Evolutionary conservation across 2,329 filamentous ascomycete genomes (phyloP).

Genomic region (Exserohilum turcica): DNA sequence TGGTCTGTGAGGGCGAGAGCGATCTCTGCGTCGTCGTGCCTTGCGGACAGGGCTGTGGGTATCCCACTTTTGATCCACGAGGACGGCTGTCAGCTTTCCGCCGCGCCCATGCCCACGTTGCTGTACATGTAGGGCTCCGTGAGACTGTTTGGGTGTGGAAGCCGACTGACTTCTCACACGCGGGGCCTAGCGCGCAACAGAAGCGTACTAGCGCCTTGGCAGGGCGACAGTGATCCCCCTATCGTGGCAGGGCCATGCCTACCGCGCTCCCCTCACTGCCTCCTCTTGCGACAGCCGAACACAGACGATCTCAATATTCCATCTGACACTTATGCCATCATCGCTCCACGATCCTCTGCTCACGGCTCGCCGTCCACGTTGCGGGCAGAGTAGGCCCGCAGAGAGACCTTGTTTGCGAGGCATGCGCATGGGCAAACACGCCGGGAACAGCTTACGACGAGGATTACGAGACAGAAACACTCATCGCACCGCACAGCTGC

Average conservation of each 20-base stretch:
- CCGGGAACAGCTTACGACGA: background rate
- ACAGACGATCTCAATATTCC: conserved; percentile 5
- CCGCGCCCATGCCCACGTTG: background rate
- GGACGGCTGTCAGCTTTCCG: background rate
- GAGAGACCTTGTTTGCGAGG: background rate
- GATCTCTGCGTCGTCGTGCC: background rate
- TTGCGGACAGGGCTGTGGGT: background rate
- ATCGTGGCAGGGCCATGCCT: background rate
- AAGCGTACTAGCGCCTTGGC: background rate
- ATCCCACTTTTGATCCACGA: conserved; percentile 3
- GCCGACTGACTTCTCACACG: background rate
- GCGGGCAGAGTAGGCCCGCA: background rate
- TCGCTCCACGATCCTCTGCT: background rate
- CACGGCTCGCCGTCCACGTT: background rate
- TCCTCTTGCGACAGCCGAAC: background rate
- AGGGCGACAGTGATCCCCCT: background rate
- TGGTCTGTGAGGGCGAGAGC: background rate
- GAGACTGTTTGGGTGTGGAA: conserved; percentile 1
- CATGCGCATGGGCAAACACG: background rate
- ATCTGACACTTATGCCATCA: background rate
- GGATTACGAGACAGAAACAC: too few relatives aligned
- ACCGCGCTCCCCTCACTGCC: background rate
- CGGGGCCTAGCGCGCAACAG: background rate
- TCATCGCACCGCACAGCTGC: background rate
- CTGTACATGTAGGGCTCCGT: background rate